A percentile compares a stretch with the other conserved stretches of the same genome.
These are phyloP conservation scores for Dendrocalamus latiflorus DNA, from an alignment of 202 grass and related monocot species.

Conservation along the genomic window DNA sequence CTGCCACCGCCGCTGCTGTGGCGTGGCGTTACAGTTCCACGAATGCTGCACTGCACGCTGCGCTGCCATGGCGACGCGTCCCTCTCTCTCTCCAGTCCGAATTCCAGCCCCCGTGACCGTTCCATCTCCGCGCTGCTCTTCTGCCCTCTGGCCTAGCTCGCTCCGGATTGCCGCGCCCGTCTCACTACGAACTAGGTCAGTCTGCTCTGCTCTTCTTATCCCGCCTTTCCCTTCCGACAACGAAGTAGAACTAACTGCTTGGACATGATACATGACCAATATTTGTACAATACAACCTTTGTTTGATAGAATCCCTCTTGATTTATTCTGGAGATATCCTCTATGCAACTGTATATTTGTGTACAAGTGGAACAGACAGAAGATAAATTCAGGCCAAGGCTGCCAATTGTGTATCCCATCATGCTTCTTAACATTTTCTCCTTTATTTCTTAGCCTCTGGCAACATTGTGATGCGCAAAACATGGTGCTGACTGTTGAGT, in stretches of 20 bases:
- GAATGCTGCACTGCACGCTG: not conserved
- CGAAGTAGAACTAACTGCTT: constrained; percentile 19
- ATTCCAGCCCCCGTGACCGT: not conserved
- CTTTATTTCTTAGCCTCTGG: not conserved
- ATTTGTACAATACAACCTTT: not conserved
- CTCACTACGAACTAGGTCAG: not conserved
- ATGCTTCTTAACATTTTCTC: not conserved
- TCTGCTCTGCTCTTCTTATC: not conserved
- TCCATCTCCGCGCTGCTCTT: not conserved
- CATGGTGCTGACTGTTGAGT: not conserved
- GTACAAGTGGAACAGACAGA: not conserved
- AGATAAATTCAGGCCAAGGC: not conserved
- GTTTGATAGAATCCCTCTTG: not conserved
- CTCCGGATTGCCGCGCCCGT: not conserved
- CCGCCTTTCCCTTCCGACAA: not conserved
- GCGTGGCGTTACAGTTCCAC: not conserved
- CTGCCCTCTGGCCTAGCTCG: not conserved
- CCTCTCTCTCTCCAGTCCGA: not conserved
- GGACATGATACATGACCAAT: not conserved
- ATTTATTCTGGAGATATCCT: constrained; percentile 10
- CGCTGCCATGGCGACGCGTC: no score
- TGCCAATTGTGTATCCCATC: not conserved
- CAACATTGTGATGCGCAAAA: not conserved
- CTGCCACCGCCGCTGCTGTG: not conserved
- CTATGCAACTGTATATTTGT: constrained; percentile 29